Evolutionary conservation across 2,329 filamentous ascomycete species (phyloP), one percentile per base, ranked within the genome.

Genomic region (Lasiodiplodia sp.): DNA sequence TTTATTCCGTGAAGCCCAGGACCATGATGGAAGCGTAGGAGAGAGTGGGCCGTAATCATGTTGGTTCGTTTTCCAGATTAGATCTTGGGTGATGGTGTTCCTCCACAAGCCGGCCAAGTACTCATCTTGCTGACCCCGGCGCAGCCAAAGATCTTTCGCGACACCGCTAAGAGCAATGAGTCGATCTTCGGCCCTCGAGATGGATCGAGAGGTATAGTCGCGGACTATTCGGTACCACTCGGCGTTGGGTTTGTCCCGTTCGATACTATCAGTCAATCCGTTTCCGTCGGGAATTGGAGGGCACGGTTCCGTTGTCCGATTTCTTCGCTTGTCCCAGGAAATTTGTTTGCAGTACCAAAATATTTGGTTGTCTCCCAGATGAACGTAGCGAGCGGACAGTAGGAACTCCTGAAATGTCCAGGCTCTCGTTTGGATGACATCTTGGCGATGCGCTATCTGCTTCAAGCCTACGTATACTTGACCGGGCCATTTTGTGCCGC

Each of bases 381-480:
- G 2, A 1, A 52, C 23, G 2, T 52, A 52, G 12, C 49, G 49
- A 2, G 49, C 3, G 0, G 49, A 52, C 2, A 52, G n/a, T 0
- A 52, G n/a, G 0, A 2, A 3, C 25, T 52, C 49, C 4, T 52
- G 49, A 0, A n/a, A 52, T 4, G 49, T 52, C 49, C 49, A 52
- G 1, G 18, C 49, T 6, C 49, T 11, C n/a, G 4, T 52, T 4
- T 52, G 49, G 8, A 52, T 21, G 2, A 1, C n/a, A 2, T 21
- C 47, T 31, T 8, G 1, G 0, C 1, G 31, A 1, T 0, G 7
- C 7, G 31, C 31, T 10, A 1, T 10, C 31, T 8, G 7, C 2
- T 31, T 7, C 31, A 31, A 31, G 8, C 31, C 31, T 2, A 2
- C 31, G 2, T 31, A 31, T 1, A 31, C 1, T 10, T 31, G 31